Evolutionary conservation across 352 stramenopile genomes (phyloP).

Genomic region (Halophytophthora batemanensis): DNA sequence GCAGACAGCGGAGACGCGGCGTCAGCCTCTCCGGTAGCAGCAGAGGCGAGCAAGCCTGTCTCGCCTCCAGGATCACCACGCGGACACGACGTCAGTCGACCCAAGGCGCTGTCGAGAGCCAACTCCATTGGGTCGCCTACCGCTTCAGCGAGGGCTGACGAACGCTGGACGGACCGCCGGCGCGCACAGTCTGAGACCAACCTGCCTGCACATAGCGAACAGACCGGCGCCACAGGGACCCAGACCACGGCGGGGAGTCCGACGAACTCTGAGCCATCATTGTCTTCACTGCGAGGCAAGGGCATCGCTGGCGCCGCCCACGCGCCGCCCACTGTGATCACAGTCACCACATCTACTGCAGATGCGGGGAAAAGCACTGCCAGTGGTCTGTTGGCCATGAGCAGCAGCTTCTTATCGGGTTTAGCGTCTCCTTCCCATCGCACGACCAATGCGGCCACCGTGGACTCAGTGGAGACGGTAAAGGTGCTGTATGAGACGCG

Average conservation of each 20-base stretch:
- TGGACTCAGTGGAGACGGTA: slow-evolving; percentile 21
- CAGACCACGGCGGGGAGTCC: slow-evolving; percentile 9
- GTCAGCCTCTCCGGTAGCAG: no score
- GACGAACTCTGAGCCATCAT: slow-evolving; percentile 27
- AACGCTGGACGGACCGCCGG: slow-evolving; percentile 24
- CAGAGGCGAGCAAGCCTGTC: no score
- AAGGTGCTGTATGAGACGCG: slow-evolving; percentile 49
- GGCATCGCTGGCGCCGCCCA: neutral
- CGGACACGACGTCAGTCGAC: no score
- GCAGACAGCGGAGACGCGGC: no score
- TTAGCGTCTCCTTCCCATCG: slow-evolving; percentile 19
- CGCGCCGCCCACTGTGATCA: slow-evolving; percentile 15
- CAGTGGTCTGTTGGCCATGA: slow-evolving; percentile 39
- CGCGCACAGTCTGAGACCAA: slow-evolving; percentile 57
- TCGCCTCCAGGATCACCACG: no score
- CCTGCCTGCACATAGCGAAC: slow-evolving; percentile 16
- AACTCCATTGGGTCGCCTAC: no score
- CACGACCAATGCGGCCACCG: slow-evolving; percentile 19
- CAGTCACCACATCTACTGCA: slow-evolving; percentile 22
- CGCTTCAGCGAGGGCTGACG: neutral
- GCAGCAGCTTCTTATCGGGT: slow-evolving; percentile 47
- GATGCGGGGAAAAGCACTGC: slow-evolving; percentile 2
- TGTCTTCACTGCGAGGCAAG: slow-evolving; percentile 14
- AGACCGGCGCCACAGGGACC: slow-evolving; percentile 4
- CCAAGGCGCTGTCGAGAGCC: no score